phyloP scores from a whole-genome alignment of 805 yeast genomes.

The Cyberlindnera americana region DNA sequence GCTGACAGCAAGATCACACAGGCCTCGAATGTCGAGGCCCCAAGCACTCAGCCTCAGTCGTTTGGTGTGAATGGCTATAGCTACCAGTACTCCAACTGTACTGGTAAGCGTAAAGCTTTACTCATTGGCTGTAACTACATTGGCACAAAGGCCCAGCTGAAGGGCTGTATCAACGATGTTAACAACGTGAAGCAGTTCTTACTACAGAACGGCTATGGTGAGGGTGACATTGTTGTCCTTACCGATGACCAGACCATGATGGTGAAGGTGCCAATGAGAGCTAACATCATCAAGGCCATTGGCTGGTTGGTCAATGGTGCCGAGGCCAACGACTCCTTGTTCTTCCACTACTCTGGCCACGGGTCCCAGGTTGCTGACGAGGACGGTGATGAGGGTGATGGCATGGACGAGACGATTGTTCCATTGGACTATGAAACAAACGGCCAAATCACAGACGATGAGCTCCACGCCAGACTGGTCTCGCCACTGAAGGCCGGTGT shows the following conservation, averaged over 20 bases:
- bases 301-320: conserved; percentile 77
- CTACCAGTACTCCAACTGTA: conserved; percentile 64
- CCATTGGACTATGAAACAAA: conserved; percentile 66
- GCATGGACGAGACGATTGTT: conserved; percentile 67
- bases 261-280: conserved; percentile 58
- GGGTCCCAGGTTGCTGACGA: conserved; percentile 72
- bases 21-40: conserved; percentile 11
- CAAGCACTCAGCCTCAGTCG: conserved; percentile 14
- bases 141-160: conserved; percentile 55
- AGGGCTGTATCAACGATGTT: conserved; percentile 83
- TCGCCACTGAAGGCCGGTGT: conserved; percentile 67
- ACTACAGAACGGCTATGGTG: conserved; percentile 41
- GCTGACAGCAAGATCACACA: background rate
- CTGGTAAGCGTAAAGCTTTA: conserved; percentile 71
- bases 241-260: conserved; percentile 52
- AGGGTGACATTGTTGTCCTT: conserved; percentile 55
- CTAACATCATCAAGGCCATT: conserved; percentile 74
- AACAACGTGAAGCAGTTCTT: conserved; percentile 43
- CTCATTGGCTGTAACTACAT: conserved; percentile 76
- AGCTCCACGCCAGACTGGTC: conserved; percentile 69
- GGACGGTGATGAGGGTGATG: conserved; percentile 75
- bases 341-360: conserved; percentile 85
- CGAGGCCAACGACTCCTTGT: conserved; percentile 69
- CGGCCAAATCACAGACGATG: conserved; percentile 73
- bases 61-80: conserved; percentile 17